Evolutionary conservation across 768 basidiomycete genomes (phyloP).

Genomic region (Lenzites betulinus): DNA sequence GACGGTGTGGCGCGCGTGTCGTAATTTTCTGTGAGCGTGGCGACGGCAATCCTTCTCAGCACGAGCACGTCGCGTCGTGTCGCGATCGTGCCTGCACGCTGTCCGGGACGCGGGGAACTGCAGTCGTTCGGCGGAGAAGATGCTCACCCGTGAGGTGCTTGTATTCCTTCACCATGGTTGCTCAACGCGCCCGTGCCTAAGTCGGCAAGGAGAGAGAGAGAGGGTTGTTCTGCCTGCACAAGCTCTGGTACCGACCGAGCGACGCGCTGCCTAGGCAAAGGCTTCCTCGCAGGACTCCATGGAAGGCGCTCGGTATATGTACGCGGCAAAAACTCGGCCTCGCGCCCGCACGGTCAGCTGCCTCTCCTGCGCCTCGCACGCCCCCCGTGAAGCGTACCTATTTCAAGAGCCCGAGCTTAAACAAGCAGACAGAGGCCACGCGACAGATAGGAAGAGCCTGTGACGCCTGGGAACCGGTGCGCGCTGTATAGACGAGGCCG

Average conservation of each 20-base stretch:
- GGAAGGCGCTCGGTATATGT: conserved; percentile 17
- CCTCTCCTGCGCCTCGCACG: not conserved
- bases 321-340: conserved; percentile 13
- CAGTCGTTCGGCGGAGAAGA: not conserved
- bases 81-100: too few species aligned
- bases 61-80: too few species aligned
- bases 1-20: not conserved
- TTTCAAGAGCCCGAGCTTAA: not conserved
- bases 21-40: not conserved
- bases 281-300: not conserved
- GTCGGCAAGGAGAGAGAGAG: not conserved
- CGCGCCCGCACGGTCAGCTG: conserved; percentile 6
- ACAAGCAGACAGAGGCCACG: not conserved
- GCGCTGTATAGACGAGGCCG: not conserved
- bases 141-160: conserved; percentile 42
- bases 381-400: not conserved
- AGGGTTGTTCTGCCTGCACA: not conserved
- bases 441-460: not conserved
- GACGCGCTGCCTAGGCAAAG: not conserved
- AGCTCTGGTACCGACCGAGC: not conserved
- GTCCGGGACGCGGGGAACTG: too few species aligned
- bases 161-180: conserved; percentile 33
- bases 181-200: not conserved
- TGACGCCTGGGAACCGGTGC: not conserved
- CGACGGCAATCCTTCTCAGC: not conserved